Base-by-base conservation (phyloP, 192 early-diverging fungal genomes). In the Thamnidium elegans region DNA sequence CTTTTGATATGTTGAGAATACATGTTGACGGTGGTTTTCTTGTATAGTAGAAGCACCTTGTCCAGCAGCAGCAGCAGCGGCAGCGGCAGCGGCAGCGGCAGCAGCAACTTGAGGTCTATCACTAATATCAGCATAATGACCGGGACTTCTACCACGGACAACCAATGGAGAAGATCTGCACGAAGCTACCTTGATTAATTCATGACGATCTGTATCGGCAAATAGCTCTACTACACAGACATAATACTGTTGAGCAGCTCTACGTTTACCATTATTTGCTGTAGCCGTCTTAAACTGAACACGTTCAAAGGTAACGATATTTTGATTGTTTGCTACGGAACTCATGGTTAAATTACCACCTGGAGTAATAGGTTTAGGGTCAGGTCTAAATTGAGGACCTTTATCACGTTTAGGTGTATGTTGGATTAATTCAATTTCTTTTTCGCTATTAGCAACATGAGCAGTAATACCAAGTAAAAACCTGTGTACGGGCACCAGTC, bases 261-360 rank as follows among this genome's bases (percentile, higher is more conserved):
- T 77, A 42, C 92, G 83, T 69, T 92, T 90, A 50, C 91, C 91
- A 67, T 94, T 96, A 74, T 96, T 97, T 32, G 91, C 90, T 0
- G 95, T 97, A 21, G 94, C 94, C 0, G 88, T 85, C 69, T 96
- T 96, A 84, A 97, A 97, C 79, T 97, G 95, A 14, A 97, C 75
- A 9, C 95, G 83, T 53, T 97, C 93, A 70, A 92, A 97, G 26
- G 89, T 89, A 0, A 84, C 89, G 0, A 83, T 68, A 43, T 69
- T 75, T 51, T 81, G 72, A 55, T 65, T 76, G 56, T 54, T 63
- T 45, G 63, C 64, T 2, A 68, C 59, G 4, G 67, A 58, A 15
- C 67, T 69, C n/a, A 74, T 62, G 21, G 51, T 43, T 13, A 80
- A 54, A 56, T 75, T 75, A 2, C 79, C 81, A 23, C 71, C 79